Base-by-base conservation (phyloP, 371 early-diverging fungal species). In the Mucor sp. region DNA sequence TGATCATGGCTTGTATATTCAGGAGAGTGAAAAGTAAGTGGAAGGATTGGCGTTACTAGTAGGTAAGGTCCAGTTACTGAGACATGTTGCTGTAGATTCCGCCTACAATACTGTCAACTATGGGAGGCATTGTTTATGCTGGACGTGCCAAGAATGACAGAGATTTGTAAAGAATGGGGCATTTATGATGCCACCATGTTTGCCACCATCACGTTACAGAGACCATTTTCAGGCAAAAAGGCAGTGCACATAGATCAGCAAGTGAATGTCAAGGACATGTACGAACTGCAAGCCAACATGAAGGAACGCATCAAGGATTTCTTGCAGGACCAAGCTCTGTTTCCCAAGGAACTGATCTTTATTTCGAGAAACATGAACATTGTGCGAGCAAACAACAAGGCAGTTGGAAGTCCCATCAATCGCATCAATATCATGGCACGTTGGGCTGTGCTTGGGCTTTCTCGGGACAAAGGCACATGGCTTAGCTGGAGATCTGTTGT, bases 1-100 rank as follows among this genome's bases (percentile, higher is more conserved):
- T 58, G 97, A 97, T 65, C 97, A 97, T 76, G 97, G 97, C 2
- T 85, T 97, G 17, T 97, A 95, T 67, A 89, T 95, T 37, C 86
- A 89, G 64, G 91, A 90, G 68, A 85, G 87, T 5, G 88, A 85
- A 57, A 69, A 69, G 69, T 79, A 76, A 60, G 69, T 61, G 60
- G 21, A 91, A 92, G 93, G 35, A 12, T 2, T 3, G 33, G 21
- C 4, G 15, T n/a, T n/a, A n/a, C n/a, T 11, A 19, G 17, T 37
- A 19, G 35, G 27, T 30, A 15, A 5, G 2, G 0, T 14, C 6
- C 11, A 3, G 15, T 56, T 5, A 32, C 7, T 47, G 5, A 59
- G 0, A 4, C 23, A 25, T 19, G 28, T 58, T 37, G 8, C 37
- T 37, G 30, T 30, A 81, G 82, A 43, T 96, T 97, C 71, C 83